Conservation (phyloP, 805 yeast genomes). For the Candida gorgasii region DNA sequence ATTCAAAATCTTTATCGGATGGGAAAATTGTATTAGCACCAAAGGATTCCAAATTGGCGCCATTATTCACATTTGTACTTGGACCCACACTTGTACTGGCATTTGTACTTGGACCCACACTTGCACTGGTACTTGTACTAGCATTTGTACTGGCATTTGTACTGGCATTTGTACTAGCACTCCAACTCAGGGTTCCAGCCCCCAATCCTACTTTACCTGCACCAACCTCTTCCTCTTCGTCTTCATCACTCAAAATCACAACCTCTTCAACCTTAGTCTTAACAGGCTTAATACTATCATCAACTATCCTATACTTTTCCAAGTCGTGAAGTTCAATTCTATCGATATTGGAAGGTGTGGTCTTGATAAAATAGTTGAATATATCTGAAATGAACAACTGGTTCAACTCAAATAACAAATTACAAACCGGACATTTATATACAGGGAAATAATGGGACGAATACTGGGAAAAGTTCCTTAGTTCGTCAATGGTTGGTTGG, state of each 20-base stretch:
- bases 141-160: too few species aligned
- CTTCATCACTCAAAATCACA: slow-evolving; percentile 34
- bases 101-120: too few species aligned
- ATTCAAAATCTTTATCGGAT: slow-evolving; percentile 2
- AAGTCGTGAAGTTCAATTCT: slow-evolving; percentile 37
- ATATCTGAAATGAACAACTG: slow-evolving; percentile 39
- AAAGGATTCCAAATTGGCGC: too few species aligned
- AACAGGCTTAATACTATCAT: slow-evolving; percentile 19
- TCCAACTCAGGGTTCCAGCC: neutral
- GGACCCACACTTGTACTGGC: too few species aligned
- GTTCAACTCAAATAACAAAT: slow-evolving; percentile 30
- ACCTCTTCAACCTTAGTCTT: slow-evolving; percentile 22
- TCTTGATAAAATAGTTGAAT: slow-evolving; percentile 42
- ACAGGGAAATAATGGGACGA: slow-evolving; percentile 19
- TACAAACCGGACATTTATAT: slow-evolving; percentile 45
- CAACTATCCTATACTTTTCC: slow-evolving; percentile 34
- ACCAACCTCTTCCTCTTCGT: slow-evolving; percentile 12
- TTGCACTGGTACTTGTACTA: too few species aligned
- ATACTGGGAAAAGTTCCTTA: neutral
- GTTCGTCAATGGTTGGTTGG: slow-evolving; percentile 2
- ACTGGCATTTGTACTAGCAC: too few species aligned
- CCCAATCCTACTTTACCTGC: neutral
- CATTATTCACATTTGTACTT: too few species aligned
- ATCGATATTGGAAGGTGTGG: slow-evolving; percentile 34
- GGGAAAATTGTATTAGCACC: too few species aligned